These are phyloP conservation scores for Codiaeum variegatum DNA, from an alignment of 441 rosid species.

Conservation along the genomic window DNA sequence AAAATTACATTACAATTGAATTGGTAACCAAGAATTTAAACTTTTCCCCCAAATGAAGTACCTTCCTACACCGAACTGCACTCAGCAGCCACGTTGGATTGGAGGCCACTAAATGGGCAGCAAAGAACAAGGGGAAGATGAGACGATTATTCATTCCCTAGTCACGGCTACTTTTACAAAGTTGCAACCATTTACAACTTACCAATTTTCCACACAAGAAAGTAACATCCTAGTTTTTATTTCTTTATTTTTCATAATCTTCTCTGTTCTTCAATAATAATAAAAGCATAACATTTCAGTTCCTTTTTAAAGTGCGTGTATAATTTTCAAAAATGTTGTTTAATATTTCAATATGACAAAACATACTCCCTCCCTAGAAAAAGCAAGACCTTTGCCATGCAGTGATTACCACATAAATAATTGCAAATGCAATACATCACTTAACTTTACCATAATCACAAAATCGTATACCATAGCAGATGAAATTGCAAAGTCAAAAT, in stretches of 20 bases:
- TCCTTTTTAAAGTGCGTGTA: background rate
- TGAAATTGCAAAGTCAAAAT: background rate
- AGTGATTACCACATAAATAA: too few relatives aligned
- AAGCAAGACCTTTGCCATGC: too few relatives aligned
- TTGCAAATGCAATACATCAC: background rate
- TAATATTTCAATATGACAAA: too few relatives aligned
- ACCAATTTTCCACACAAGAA: background rate
- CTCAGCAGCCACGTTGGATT: background rate
- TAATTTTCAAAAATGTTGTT: too few relatives aligned
- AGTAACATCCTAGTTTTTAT: background rate
- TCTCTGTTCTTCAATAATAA: too few relatives aligned
- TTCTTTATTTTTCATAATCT: too few relatives aligned
- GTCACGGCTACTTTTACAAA: background rate
- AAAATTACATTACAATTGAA: background rate
- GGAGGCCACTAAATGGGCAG: background rate
- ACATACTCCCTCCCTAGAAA: background rate
- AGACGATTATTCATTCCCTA: background rate
- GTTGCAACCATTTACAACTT: background rate
- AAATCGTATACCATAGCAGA: background rate
- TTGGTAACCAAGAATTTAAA: background rate
- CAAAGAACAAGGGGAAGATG: background rate
- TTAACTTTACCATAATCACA: background rate
- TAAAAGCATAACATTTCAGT: too few relatives aligned
- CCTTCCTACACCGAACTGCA: background rate
- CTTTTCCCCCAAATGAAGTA: background rate